phyloP scores from a whole-genome alignment of 495 filamentous ascomycete genomes.

The Xylaria intraflava region DNA sequence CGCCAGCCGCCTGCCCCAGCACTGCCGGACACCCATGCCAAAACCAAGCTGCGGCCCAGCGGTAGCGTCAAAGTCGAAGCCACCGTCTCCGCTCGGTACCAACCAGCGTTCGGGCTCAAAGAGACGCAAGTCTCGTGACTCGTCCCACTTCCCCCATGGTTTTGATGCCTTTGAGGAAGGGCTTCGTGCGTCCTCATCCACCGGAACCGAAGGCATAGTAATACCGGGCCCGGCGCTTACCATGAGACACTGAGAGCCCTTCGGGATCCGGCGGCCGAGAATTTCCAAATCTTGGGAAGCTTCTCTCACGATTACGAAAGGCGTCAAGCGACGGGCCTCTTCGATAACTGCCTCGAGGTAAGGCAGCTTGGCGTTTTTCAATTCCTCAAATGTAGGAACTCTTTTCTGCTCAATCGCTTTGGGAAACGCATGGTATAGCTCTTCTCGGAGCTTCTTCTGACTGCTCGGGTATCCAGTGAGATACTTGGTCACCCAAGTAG shows the following conservation, averaged over 20 bases:
- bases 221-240: conserved; percentile 17
- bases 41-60: conserved; percentile 27
- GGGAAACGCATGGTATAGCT: conserved; percentile 13
- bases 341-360: conserved; percentile 31
- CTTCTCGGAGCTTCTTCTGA: conserved; percentile 21
- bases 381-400: conserved; percentile 17
- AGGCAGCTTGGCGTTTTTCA: conserved; percentile 12
- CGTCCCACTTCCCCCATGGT: conserved; percentile 4
- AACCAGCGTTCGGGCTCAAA: conserved; percentile 29
- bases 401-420: conserved; percentile 8
- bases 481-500: conserved; percentile 29
- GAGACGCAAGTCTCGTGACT: conserved; percentile 3
- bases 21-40: conserved; percentile 22
- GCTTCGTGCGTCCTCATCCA: background rate
- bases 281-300: conserved; percentile 20
- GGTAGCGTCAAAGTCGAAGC: conserved; percentile 18
- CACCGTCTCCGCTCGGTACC: background rate
- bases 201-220: background rate
- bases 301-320: conserved; percentile 10
- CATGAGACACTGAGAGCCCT: conserved; percentile 23
- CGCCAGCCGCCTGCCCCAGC: conserved; percentile 29
- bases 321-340: conserved; percentile 18
- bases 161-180: conserved; percentile 4
- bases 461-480: conserved; percentile 22
- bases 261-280: conserved; percentile 26